Base-by-base conservation (phyloP, 2,329 filamentous ascomycete genomes). In the Claviceps arundinis region DNA sequence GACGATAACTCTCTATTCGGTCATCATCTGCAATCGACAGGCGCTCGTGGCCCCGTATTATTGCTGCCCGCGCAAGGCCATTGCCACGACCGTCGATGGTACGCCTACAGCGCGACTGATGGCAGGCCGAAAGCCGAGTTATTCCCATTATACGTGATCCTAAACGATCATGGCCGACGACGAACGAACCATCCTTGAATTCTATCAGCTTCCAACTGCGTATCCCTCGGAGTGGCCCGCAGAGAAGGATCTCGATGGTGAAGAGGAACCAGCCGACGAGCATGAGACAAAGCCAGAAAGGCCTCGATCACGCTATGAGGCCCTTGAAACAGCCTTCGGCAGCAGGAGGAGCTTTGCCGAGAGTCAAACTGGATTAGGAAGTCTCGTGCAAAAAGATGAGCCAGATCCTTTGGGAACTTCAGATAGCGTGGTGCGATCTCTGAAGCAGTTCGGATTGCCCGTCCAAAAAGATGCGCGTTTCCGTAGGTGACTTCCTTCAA, bases 361-460 rank as follows among this genome's bases (percentile, higher is more conserved):
- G 5, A 51, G 45, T 8, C 53, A 51, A 17, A 45, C 47, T 7
- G 82, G 78, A 62, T 74, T 84, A 46, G 85, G 87, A 57, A 93
- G 83, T 60, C 70, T 91, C 55, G 87, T 95, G 34, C 87, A 93
- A 63, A 86, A 86, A 64, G 93, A 98, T 65, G 94, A 98, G 67
- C 80, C 88, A 2, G 93, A 98, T 69, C 89, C 93, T 4, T 69
- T 98, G 50, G 93, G 93, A n/a, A 82, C 82, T 50, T 83, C 85
- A 1, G 85, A 91, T 52, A 96, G 89, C 63, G 90, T 98, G 7
- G 82, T 96, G 50, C 78, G 84, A 60, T 81, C 88, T 40, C 70
- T 98, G 61, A 84, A 85, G 63, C 78, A 84, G 57, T 74, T 85
- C 56, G 89, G 89, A 2, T 67, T 96, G 43, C 82, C 85, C 0